These are phyloP conservation scores for Leptographium flavum DNA, from an alignment of 2,329 filamentous ascomycete species.

Conservation along the genomic window DNA sequence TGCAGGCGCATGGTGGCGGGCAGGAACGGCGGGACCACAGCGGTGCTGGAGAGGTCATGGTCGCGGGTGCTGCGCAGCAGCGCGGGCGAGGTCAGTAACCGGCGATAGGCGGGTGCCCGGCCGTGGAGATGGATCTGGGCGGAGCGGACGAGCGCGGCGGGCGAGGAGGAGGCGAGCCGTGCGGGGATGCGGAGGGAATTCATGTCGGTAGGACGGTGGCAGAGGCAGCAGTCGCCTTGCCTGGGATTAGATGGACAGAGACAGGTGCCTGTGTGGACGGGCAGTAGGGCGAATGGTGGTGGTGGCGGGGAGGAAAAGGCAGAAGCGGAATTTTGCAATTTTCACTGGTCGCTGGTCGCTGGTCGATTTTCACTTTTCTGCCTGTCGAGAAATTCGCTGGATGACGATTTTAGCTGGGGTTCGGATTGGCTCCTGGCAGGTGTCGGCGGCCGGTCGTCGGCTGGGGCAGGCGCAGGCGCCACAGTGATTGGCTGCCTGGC, in stretches of 20 bases:
- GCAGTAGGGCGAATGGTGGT: neutral
- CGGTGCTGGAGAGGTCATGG: neutral
- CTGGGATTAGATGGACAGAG: neutral
- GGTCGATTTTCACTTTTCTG: neutral
- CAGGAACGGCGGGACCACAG: constrained; percentile 31
- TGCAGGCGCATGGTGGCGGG: constrained; percentile 23
- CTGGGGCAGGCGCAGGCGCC: neutral
- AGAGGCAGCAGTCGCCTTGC: neutral
- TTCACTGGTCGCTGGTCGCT: too few species aligned
- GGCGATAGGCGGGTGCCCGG: constrained; percentile 32
- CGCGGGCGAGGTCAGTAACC: constrained; percentile 23
- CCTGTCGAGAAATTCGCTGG: constrained; percentile 2
- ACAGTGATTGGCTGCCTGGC: neutral
- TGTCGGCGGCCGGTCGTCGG: neutral
- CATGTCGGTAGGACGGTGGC: constrained; percentile 22
- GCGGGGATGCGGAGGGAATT: constrained; percentile 26
- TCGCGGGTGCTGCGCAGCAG: constrained; percentile 12
- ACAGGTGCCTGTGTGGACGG: too few species aligned
- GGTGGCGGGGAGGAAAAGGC: constrained; percentile 8
- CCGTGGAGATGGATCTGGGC: constrained; percentile 22
- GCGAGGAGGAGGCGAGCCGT: constrained; percentile 29
- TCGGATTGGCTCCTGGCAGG: constrained; percentile 5
- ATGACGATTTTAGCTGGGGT: constrained; percentile 5
- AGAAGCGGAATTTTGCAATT: constrained; percentile 4
- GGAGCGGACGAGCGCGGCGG: constrained; percentile 24